Conservation (phyloP, 768 basidiomycete species). For the Boletus reticulatus region DNA sequence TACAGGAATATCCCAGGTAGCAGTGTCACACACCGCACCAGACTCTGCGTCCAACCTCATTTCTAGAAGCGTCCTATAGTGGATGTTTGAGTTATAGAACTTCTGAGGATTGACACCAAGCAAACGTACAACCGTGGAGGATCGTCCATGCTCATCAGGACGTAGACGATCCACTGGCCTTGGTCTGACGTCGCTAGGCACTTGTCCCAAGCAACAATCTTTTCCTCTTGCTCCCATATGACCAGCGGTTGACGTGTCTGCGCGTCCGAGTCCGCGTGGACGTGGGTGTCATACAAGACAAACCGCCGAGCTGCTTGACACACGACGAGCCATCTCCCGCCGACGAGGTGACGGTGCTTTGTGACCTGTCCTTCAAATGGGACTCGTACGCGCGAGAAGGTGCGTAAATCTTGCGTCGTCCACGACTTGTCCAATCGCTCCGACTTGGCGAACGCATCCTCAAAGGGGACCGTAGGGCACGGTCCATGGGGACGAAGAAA, state of each 20-base stretch:
- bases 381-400: background rate
- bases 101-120: background rate
- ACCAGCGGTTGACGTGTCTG: background rate
- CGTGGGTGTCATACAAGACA: background rate
- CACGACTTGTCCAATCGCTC: background rate
- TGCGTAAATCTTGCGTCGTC: background rate
- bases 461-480: background rate
- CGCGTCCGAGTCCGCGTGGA: background rate
- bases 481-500: background rate
- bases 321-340: slow-evolving; percentile 1
- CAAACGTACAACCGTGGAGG: background rate
- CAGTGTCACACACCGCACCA: background rate
- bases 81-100: background rate
- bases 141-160: background rate
- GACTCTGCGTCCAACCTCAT: background rate
- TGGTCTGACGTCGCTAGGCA: background rate
- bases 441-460: background rate
- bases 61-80: background rate
- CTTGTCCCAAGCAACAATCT: background rate
- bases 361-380: background rate
- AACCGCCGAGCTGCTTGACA: background rate
- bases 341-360: background rate
- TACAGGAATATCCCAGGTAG: background rate
- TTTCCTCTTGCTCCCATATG: background rate
- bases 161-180: background rate